Evolutionary conservation across 225 moss, liverwort and hornwort genomes (phyloP), one percentile per base, ranked within the genome.

Genomic region (Anthoceros angustus): DNA sequence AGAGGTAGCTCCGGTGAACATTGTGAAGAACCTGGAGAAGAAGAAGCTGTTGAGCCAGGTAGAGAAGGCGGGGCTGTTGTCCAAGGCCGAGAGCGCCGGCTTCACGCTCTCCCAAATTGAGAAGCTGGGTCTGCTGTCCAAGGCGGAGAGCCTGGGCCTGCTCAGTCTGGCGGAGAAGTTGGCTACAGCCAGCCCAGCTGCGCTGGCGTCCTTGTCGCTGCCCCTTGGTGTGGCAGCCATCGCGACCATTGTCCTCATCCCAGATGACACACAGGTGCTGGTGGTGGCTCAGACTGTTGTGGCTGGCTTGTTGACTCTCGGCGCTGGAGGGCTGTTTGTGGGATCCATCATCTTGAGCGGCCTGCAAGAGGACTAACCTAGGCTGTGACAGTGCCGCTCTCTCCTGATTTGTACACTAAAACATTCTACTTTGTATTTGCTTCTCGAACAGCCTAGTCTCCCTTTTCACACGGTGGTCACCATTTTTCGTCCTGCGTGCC

Each of bases 1-100:
- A 10, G 90, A 94, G 80, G 43, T 75, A 40, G 81, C 84, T 69
- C 70, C 86, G 2, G 72, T 82, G 42, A 83, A 90, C 69, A 82
- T 94, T 62, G 77, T 94, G 68, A 94, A 77, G 80, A 90, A 67
- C 43, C 70, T 94, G 70, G 94, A 94, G 85, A 94, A 88, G 82
- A 94, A 90, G 77, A 90, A 85, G 71, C 21, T 94, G 63, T 67
- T 94, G 71, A 88, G 86, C 25, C 86, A 87, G 42, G 87, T 94
- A 43, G 94, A 94, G 79, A 94, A 80, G 67, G 80, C 90, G 8
- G 94, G 94, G 42, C 74, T 94, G 16, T 82, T 94, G 10, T 90
- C 90, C 67, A 94, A 88, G 77, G 87, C 85, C 6, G 94, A 94
- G 72, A 87, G 79, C 63, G 83, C 75, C 12, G 94, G 94, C 43